Evolutionary conservation across 352 stramenopile species (phyloP).

Genomic region (Globisporangium splendens): DNA sequence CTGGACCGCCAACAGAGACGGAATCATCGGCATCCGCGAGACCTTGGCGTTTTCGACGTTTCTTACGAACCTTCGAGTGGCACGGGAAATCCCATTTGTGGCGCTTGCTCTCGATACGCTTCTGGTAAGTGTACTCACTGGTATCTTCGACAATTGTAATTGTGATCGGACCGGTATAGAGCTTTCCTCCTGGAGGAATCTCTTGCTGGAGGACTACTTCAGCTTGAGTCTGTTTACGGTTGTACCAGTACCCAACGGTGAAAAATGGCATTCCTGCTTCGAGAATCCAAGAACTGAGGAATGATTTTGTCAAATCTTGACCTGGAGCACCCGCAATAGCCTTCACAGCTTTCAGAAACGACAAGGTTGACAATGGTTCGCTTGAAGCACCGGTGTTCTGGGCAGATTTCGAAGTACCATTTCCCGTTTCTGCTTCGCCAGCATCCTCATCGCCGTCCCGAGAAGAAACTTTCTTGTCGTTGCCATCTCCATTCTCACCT

Average conservation of each 20-base stretch:
- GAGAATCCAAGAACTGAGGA: conserved; percentile 80
- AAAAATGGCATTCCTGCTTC: conserved; percentile 83
- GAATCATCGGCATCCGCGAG: conserved; percentile 78
- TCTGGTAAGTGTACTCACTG: conserved; percentile 77
- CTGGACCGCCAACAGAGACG: conserved; percentile 66
- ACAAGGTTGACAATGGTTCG: conserved; percentile 72
- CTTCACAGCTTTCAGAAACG: conserved; percentile 80
- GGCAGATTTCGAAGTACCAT: conserved; percentile 9
- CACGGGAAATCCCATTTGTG: conserved; percentile 87
- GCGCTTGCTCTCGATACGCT: conserved; percentile 78
- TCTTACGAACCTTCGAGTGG: conserved; percentile 86
- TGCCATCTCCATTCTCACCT: conserved; percentile 25
- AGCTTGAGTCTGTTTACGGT: conserved; percentile 83
- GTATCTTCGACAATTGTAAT: conserved; percentile 87
- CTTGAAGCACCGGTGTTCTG: conserved; percentile 16
- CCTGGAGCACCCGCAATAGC: conserved; percentile 68
- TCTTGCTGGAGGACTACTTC: conserved; percentile 84
- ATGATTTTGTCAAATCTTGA: conserved; percentile 78
- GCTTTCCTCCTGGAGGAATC: conserved; percentile 70
- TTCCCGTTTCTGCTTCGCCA: conserved; percentile 12
- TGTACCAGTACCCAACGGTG: conserved; percentile 87
- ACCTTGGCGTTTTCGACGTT: conserved; percentile 76
- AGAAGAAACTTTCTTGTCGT: conserved; percentile 32
- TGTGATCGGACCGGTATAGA: conserved; percentile 76
- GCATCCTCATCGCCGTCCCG: conserved; percentile 38